Base-by-base conservation (phyloP, 768 basidiomycete species). In the Leucogyrophana mollusca region DNA sequence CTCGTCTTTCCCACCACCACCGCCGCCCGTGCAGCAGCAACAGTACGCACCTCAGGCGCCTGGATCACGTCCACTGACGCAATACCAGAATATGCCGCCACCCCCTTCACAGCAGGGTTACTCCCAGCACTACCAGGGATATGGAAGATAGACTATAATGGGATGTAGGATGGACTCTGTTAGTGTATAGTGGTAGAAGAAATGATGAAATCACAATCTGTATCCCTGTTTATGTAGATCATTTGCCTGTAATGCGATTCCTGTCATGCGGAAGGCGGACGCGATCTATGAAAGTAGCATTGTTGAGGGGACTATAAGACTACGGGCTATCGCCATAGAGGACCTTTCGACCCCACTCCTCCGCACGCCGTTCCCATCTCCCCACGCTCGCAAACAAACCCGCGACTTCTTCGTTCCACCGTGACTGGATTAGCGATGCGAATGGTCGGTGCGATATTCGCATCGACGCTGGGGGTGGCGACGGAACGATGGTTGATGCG, bases 361-460 rank as follows among this genome's bases (percentile, higher is more conserved):
- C 65, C 23, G 69, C 72, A 5, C 66, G 69, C 25, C 58, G 68
- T 46, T 82, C 81, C 70, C 73, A 75, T 25, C 63, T 62, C 20
- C 70, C 62, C 45, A 75, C 66, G 10, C 73, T 71, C 17, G 61
- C 53, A 46, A 77, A 78, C 18, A 78, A 49, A 32, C 56, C 57
- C 4, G 71, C 79, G 16, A 85, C 55, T 50, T 85, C 74, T 11
- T 72, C 62, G 55, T 86, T 86, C 83, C 83, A 86, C 40, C 61
- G 69, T 13, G 72, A 71, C 52, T 84, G 71, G 18, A 85, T 34
- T 33, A 80, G 67, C 3, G 73, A 58, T 4, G 62, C 52, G 52
- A 83, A 76, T 1, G 77, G 76, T 18, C 57, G 65, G 39, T 70
- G 69, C 16, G 69, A 64, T 47, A 82, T 76, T 21, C 82, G 69